Evolutionary conservation across 345 rosid genomes (phyloP).

Genomic region (Lepidium africanum): DNA sequence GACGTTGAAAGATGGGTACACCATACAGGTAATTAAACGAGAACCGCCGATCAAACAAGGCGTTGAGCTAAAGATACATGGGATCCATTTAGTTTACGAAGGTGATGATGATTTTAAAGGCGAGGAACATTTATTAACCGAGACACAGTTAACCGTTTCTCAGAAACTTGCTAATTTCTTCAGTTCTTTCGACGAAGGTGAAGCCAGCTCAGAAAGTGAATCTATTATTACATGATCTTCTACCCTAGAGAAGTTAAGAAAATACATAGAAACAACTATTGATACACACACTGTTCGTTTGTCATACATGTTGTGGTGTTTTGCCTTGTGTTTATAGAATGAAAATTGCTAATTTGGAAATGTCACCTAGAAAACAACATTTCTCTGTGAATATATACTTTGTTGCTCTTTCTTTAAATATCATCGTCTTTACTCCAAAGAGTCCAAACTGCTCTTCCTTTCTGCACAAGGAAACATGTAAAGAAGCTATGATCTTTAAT

Average conservation of each 20-base stretch:
- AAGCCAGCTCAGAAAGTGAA: background rate
- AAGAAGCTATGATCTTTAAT: background rate
- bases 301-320: too few species aligned
- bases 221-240: constrained; percentile 10
- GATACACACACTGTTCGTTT: too few species aligned
- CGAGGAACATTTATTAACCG: background rate
- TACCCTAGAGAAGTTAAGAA: background rate
- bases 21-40: constrained; percentile 8
- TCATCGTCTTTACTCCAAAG: too few species aligned
- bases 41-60: background rate
- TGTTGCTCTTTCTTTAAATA: too few species aligned
- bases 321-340: too few species aligned
- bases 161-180: constrained; percentile 28
- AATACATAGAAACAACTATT: background rate
- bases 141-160: background rate
- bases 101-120: constrained; percentile 18
- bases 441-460: too few species aligned
- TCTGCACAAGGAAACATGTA: background rate
- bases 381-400: too few species aligned
- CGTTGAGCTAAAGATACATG: constrained; percentile 16
- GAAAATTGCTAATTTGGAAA: too few species aligned
- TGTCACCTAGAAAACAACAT: too few species aligned
- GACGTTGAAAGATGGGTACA: constrained; percentile 18
- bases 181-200: constrained; percentile 10
- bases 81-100: constrained; percentile 23